Percentiles rank a stretch among this genome's conserved stretches.
Conservation (phyloP, 2,329 filamentous ascomycete species). For the Pseudopyrenochaeta lycopersici region DNA sequence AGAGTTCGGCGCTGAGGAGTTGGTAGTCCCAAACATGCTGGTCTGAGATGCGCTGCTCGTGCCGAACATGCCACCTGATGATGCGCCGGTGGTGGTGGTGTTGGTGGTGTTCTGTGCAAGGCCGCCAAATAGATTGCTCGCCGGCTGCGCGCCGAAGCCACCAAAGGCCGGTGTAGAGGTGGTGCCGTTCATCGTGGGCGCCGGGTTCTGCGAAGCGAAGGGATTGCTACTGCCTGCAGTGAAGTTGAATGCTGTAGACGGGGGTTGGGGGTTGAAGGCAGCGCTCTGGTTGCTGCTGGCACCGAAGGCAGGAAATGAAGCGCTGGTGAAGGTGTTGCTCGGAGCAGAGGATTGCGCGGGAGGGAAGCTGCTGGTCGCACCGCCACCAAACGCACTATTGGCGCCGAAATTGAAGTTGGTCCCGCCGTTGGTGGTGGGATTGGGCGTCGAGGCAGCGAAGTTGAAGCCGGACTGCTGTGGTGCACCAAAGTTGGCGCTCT, state of each 20-base stretch:
- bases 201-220: constrained; percentile 27
- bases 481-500: constrained; percentile 31
- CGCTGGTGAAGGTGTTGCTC: constrained; percentile 36
- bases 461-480: constrained; percentile 27
- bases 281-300: constrained; percentile 21
- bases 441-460: constrained; percentile 34
- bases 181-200: constrained; percentile 32
- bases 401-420: constrained; percentile 20
- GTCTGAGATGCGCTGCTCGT: constrained; percentile 22
- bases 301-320: constrained; percentile 45
- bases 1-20: constrained; percentile 18
- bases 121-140: constrained; percentile 30
- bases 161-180: constrained; percentile 24
- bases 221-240: constrained; percentile 30
- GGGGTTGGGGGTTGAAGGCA: constrained; percentile 37
- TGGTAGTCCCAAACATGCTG: constrained; percentile 21
- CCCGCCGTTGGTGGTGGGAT: constrained; percentile 15
- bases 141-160: constrained; percentile 28
- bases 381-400: constrained; percentile 23
- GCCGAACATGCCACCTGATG: constrained; percentile 19
- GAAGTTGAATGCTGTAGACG: constrained; percentile 39
- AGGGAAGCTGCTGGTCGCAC: constrained; percentile 43
- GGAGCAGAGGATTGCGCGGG: constrained; percentile 35
- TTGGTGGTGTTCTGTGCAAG: constrained; percentile 26
- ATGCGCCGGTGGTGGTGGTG: constrained; percentile 23